Percentiles rank a stretch among this genome's conserved stretches.
phyloP scores from a whole-genome alignment of 345 rosid species.

The Limnanthes douglasii region DNA sequence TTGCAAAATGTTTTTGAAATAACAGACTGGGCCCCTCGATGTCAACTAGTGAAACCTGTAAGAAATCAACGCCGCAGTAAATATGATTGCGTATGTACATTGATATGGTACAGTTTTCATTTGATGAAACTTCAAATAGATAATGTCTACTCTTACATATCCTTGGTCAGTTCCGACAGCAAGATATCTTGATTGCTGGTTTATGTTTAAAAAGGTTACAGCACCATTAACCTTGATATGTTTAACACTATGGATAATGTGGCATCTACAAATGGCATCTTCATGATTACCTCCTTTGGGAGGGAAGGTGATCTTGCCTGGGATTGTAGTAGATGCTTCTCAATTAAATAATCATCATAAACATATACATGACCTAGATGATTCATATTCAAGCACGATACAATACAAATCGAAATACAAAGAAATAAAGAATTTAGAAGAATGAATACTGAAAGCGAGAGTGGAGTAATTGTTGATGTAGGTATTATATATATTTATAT shows the following conservation, averaged over 20 bases:
- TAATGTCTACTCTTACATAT: constrained; percentile 35
- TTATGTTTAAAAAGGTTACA: constrained; percentile 37
- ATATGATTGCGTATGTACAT: no score
- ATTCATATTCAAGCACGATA: no score
- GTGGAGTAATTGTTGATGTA: no score
- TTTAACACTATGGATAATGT: constrained; percentile 47
- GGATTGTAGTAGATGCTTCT: constrained; percentile 66
- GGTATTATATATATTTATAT: no score
- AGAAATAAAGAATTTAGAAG: no score
- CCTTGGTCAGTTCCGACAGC: constrained; percentile 81
- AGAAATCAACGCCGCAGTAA: constrained; percentile 1
- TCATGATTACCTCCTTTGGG: constrained; percentile 51
- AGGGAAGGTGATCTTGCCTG: constrained; percentile 68
- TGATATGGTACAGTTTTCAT: no score
- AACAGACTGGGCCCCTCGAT: constrained; percentile 31
- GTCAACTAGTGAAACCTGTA: constrained; percentile 63
- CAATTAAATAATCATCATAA: constrained; percentile 63
- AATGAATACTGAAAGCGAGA: no score
- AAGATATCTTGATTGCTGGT: constrained; percentile 38
- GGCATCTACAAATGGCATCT: constrained; percentile 48
- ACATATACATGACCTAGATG: constrained; percentile 60
- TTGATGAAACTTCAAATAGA: no score
- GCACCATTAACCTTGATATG: constrained; percentile 52
- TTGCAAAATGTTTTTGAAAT: constrained; percentile 46
- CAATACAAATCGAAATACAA: no score